Base-by-base conservation (phyloP, 2,329 filamentous ascomycete genomes). In the Metarhizium brunneum region DNA sequence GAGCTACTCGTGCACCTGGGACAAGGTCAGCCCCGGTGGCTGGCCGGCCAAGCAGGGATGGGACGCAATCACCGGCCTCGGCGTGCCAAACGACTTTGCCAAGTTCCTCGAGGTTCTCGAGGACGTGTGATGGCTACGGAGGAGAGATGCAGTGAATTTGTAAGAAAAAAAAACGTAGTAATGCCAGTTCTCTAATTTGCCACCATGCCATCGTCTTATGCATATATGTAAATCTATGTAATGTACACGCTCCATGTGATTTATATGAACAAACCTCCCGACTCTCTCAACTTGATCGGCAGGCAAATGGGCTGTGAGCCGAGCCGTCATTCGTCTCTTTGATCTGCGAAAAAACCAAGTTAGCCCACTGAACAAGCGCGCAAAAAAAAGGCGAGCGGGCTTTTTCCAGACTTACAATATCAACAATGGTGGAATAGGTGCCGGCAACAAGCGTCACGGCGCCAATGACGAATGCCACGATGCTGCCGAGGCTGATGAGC, bases 341-440 rank as follows among this genome's bases (percentile, higher is more conserved):
- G 45, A 63, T 64, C 63, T 65, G 40, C 29, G 11, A 30, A 8
- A 30, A 8, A 16, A 2, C 20, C 13, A 29, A 5, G 45, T 48
- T 10, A 48, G 45, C 25, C 14, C 38, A 40, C 38, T 14, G 4
- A 5, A 16, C 38, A 13, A 13, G 14, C 29, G 3, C 6, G 8
- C 2, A 3, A 14, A n/a, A 42, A 42, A 11, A 32, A 7, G 32
- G 29, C 11, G 18, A 7, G 13, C n/a, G 53, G 4, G 25, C 1
- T 4, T 25, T 5, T 47, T 2, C 5, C 13, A 2, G 38, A 63
- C 65, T 63, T 62, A 67, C 65, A 57, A 67, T 66, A 50, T 67
- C 64, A 7, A 57, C 56, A 47, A 67, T 65, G 13, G 64, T 67
- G 4, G 65, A 62, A 50, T 65, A 67, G 6, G 64, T 67, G 20